Evolutionary conservation across 306 rosid species (phyloP).

Genomic region (Coriaria nepalensis): DNA sequence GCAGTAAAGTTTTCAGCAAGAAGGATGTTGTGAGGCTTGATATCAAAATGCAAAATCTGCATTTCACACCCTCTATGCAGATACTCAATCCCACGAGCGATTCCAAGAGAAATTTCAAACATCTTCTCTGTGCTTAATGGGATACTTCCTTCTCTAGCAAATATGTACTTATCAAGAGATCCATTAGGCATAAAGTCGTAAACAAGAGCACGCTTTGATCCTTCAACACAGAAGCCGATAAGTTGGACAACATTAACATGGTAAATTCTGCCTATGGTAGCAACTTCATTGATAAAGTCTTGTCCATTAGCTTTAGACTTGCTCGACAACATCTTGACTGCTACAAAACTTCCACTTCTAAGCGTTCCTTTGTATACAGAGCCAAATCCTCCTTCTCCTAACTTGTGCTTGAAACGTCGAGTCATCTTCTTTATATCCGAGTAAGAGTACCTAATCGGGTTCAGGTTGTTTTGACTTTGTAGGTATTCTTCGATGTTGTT

Average conservation of each 20-base stretch:
- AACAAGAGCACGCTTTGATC: constrained; percentile 10
- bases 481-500: constrained; percentile 5
- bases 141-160: not conserved
- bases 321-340: constrained; percentile 13
- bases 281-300: constrained; percentile 18
- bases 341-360: constrained; percentile 10
- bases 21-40: too few species aligned
- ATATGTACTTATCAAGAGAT: constrained; percentile 16
- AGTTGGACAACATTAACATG: constrained; percentile 16
- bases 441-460: constrained; percentile 16
- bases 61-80: constrained; percentile 14
- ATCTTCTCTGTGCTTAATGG: not conserved
- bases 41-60: constrained; percentile 3
- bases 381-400: constrained; percentile 13
- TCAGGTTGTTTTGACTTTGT: not conserved
- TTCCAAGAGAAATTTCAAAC: constrained; percentile 9
- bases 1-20: too few species aligned
- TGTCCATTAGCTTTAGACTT: constrained; percentile 12
- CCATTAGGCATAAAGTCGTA: constrained; percentile 23
- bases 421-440: constrained; percentile 13
- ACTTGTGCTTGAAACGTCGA: constrained; percentile 2
- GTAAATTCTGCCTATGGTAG: not conserved
- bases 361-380: not conserved
- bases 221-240: constrained; percentile 14
- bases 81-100: constrained; percentile 15